Evolutionary conservation across 2,329 filamentous ascomycete species (phyloP).

Genomic region (Xylaria polymorpha): DNA sequence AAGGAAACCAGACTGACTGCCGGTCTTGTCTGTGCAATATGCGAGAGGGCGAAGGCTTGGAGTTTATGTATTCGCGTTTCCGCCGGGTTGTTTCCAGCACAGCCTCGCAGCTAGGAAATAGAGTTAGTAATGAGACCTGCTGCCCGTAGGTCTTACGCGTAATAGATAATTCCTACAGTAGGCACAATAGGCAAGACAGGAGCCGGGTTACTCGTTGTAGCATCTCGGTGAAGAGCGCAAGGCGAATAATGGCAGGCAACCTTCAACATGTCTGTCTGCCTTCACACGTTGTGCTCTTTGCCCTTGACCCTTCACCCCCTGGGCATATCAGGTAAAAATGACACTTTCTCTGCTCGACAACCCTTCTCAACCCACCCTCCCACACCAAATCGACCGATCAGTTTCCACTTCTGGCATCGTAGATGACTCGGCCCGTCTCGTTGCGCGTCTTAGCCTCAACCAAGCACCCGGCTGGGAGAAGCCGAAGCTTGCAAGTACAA

Average conservation of each 20-base stretch:
- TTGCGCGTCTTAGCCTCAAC: slow-evolving; percentile 38
- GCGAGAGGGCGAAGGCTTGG: not conserved
- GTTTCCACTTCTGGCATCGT: slow-evolving; percentile 36
- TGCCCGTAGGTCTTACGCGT: slow-evolving; percentile 14
- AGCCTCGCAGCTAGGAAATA: slow-evolving; percentile 19
- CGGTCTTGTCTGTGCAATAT: not conserved
- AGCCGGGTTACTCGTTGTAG: slow-evolving; percentile 38
- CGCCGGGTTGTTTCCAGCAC: slow-evolving; percentile 4
- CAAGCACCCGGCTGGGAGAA: slow-evolving; percentile 38
- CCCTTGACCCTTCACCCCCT: slow-evolving; percentile 13
- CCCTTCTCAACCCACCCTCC: slow-evolving; percentile 32
- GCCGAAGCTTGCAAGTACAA: slow-evolving; percentile 32
- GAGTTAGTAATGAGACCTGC: not conserved
- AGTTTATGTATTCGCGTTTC: not conserved
- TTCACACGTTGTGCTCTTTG: slow-evolving; percentile 1
- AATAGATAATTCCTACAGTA: not conserved
- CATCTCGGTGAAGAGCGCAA: slow-evolving; percentile 36
- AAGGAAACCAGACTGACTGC: not conserved
- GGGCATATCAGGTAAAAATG: slow-evolving; percentile 12
- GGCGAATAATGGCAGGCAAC: slow-evolving; percentile 26
- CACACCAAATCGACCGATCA: slow-evolving; percentile 34
- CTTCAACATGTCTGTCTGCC: slow-evolving; percentile 15
- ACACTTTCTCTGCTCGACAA: slow-evolving; percentile 15
- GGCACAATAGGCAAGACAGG: not conserved
- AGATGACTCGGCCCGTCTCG: slow-evolving; percentile 40